Evolutionary conservation across 1,284 basidiomycete genomes (phyloP).

Genomic region (Ganoderma lingzhi): DNA sequence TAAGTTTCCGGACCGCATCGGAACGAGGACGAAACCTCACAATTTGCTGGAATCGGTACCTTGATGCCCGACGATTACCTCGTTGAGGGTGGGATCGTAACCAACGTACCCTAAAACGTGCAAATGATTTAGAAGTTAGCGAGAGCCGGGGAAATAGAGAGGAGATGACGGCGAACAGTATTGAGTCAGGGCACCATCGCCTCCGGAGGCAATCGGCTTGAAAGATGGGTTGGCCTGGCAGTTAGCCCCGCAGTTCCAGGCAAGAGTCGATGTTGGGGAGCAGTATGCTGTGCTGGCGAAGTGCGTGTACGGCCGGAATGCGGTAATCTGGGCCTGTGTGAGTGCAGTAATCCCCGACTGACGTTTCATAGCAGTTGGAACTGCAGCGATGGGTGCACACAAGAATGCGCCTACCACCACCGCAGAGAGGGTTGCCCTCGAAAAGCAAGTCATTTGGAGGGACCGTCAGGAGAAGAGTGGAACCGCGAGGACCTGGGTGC

Average conservation of each 20-base stretch:
- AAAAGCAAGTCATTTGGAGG: background rate
- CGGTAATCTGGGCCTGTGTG: constrained; percentile 37
- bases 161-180: constrained; percentile 48
- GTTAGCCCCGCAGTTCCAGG: constrained; percentile 48
- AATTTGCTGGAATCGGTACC: constrained; percentile 57
- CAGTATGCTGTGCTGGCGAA: constrained; percentile 50
- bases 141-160: background rate
- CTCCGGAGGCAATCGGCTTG: constrained; percentile 65
- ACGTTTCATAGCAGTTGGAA: background rate
- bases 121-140: background rate
- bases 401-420: constrained; percentile 7
- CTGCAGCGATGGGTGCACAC: background rate
- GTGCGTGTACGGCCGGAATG: constrained; percentile 50
- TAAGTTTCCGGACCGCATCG: background rate
- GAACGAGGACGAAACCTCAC: constrained; percentile 42
- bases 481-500: background rate
- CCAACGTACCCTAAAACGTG: constrained; percentile 51
- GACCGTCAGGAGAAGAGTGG: background rate
- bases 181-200: constrained; percentile 60
- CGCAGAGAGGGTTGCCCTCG: constrained; percentile 41
- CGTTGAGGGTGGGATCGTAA: constrained; percentile 49
- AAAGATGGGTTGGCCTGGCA: constrained; percentile 61
- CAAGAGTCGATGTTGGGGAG: constrained; percentile 39
- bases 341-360: background rate
- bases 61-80: constrained; percentile 56